Evolutionary conservation across 164 flowering plant species (phyloP), one percentile per base, ranked within the genome.

Genomic region (Vitis riparia): DNA sequence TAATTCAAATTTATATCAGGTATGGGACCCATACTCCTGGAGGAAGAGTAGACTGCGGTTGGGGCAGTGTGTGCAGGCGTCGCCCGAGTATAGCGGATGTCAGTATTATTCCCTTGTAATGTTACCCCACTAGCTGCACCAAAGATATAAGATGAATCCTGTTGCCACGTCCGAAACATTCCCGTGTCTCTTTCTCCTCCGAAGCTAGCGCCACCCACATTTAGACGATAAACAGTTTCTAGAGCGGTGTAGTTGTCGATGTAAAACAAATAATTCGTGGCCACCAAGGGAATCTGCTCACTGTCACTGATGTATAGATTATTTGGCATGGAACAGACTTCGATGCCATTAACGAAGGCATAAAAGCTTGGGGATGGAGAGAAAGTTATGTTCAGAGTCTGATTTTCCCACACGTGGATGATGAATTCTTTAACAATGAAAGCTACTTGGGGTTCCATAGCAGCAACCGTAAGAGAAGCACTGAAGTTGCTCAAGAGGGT

Each of bases 341-440:
- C 76, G 15, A 76, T 71, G 12, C 79, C 79, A 17, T 76, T 76
- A 2, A 76, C 50, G 53, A 67, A 76, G 2, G 68, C 76, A 13
- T 19, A 68, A 1, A 62, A 13, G 49, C 2, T 47, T 1, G 44
- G 9, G 12, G 65, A 71, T 1, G 44, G 44, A 37, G 44, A 37
- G 44, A 37, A 37, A 37, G 61, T 57, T 19, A 61, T 50, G 51
- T 37, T 50, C 0, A 58, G 16, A 8, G 3, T 8, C 12, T 27
- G 17, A n/a, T 50, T 30, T 15, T 66, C 10, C 11, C 51, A 11
- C 10, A 66, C 57, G 23, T 29, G 60, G n/a, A 77, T 5, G 19
- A 29, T 65, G 69, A 63, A 77, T 51, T 77, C 76, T 23, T 52
- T 72, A 12, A 49, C 9, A 62, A 76, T 50, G 27, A 27, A 72